phyloP scores from a whole-genome alignment of 148 eudicot genomes.

The Drosera capensis region DNA sequence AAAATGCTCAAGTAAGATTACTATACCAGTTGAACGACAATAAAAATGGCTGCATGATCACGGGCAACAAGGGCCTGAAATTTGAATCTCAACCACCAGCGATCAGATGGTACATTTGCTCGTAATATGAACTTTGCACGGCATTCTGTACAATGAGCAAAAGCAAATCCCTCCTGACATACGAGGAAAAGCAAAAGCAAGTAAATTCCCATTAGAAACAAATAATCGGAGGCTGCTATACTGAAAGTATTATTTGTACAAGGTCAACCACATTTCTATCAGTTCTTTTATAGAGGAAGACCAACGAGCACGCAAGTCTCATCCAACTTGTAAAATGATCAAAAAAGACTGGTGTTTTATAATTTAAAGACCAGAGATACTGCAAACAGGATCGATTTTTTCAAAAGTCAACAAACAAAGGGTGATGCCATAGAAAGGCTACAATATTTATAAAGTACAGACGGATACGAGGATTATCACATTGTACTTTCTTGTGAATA shows the following conservation, averaged over 20 bases:
- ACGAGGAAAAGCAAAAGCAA: not conserved
- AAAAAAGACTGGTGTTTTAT: no score
- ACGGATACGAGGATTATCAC: no score
- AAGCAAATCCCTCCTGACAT: conserved; percentile 95
- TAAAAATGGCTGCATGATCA: conserved; percentile 79
- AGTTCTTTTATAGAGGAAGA: no score
- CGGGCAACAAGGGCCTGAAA: conserved; percentile 97
- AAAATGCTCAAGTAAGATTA: not conserved
- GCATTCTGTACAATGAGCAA: conserved; percentile 99
- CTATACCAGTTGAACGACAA: conserved; percentile 85
- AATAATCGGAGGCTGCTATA: not conserved
- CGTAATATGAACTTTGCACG: conserved; percentile 77
- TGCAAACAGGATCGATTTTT: no score
- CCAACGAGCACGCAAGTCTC: no score
- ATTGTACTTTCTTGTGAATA: no score
- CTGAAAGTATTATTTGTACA: not conserved
- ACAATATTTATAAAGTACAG: no score
- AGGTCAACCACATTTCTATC: not conserved
- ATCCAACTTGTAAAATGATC: no score
- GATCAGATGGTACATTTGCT: conserved; percentile 90
- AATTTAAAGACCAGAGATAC: no score
- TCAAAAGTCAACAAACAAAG: no score
- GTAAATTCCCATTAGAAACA: no score
- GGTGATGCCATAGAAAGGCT: no score
- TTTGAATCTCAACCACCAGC: conserved; percentile 97